Percentiles rank a stretch among this genome's conserved stretches.
Evolutionary conservation across 148 eudicot genomes (phyloP).

Genomic region (Bassia scoparia): DNA sequence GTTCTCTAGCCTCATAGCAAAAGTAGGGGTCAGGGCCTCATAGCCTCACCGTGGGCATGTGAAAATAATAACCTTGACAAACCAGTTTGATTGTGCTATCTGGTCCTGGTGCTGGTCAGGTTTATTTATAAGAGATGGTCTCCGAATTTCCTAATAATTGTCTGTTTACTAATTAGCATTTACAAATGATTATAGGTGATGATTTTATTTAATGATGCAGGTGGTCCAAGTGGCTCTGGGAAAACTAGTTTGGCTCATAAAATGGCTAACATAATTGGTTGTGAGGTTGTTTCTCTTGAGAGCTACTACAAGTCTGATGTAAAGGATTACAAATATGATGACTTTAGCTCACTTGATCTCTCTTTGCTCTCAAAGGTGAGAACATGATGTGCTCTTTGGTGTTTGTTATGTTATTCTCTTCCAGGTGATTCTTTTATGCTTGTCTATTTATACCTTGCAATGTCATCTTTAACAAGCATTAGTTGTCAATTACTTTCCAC

Average conservation of each 20-base stretch:
- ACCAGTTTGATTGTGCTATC: no score
- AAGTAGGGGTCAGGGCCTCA: no score
- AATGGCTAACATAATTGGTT: constrained; percentile 98
- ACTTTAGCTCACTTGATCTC: constrained; percentile 89
- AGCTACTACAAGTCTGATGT: constrained; percentile 89
- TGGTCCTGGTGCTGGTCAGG: background rate
- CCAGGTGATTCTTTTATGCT: background rate
- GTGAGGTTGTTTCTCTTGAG: constrained; percentile 97
- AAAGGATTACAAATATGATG: constrained; percentile 89
- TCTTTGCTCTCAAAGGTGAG: constrained; percentile 80
- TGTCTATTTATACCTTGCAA: no score
- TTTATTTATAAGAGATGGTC: background rate
- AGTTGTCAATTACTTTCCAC: no score
- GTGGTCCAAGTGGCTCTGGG: constrained; percentile 99
- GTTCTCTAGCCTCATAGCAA: no score
- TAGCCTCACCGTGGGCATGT: no score
- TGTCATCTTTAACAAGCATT: no score
- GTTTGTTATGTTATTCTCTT: background rate
- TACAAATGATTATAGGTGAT: constrained; percentile 7
- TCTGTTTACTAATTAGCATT: background rate
- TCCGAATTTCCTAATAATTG: background rate
- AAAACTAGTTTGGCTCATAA: constrained; percentile 99
- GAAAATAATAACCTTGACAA: no score
- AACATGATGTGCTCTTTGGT: background rate
- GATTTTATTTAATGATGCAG: constrained; percentile 36